Base-by-base conservation (phyloP, 257 asterid genomes). In the Nicotiana knightiana region DNA sequence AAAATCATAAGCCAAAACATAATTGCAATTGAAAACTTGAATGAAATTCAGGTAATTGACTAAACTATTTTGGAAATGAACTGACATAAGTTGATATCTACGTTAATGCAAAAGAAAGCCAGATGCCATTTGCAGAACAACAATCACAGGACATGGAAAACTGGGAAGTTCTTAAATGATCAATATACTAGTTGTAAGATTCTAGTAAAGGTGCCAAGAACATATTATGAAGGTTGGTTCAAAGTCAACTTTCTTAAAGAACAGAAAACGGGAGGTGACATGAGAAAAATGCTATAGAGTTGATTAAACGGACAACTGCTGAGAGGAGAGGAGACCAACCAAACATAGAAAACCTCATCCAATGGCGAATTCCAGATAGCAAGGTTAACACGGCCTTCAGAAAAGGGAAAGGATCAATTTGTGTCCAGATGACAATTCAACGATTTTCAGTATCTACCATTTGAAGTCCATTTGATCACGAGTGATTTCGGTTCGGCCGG, bases 231-330 rank as follows among this genome's bases (percentile, higher is more conserved):
- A 43, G 61, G 28, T 16, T 10, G 28, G 62, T 18, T 80, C 18
- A 9, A 48, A 4, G 46, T 81, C 32, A 58, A 73, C 79, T 46
- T 46, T 73, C 37, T 73, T 21, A 48, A 48, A 73, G 37, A 48
- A 73, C 43, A 73, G 37, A 24, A 71, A 71, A 48, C 51, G 15
- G 39, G 26, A 48, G 62, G 58, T 43, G 51, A 68, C 35, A 70
- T 12, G 26, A 48, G 39, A 48, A 71, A n/a, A 71, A 71, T 24
- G n/a, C 59, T 5, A 43, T 30, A 70, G 35, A 43, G 37, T 43
- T 70, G 59, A 70, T 70, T 70, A 70, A 21, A 70, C n/a, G 61
- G 59, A 71, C 78, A 71, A 68, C 78, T 43, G 78, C 78, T 21
- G 32, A 70, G 13, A 70, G 78, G 57, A 70, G 21, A 51, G 59